Percentiles rank a stretch among this genome's conserved stretches.
Evolutionary conservation across 768 basidiomycete species (phyloP).

Genomic region (Rhizopogon vesiculosus): DNA sequence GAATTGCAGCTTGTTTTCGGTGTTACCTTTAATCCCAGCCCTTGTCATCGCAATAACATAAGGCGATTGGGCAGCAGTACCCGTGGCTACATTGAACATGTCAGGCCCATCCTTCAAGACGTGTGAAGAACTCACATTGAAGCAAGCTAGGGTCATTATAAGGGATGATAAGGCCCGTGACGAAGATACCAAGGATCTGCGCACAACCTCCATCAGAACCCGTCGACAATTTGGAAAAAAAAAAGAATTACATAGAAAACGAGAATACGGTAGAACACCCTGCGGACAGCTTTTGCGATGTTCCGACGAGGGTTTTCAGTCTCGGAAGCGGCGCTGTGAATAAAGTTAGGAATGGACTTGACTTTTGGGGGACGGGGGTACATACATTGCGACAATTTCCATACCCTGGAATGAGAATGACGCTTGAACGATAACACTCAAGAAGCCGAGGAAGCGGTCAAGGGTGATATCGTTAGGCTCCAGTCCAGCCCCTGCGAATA

Average conservation of each 20-base stretch:
- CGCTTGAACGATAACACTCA: slow-evolving; percentile 44
- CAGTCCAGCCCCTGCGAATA: slow-evolving; percentile 24
- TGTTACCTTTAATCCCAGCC: slow-evolving; percentile 58
- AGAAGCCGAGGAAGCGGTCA: slow-evolving; percentile 37
- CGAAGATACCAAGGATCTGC: slow-evolving; percentile 63
- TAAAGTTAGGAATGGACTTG: slow-evolving; percentile 4
- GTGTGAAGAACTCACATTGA: slow-evolving; percentile 21
- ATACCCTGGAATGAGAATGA: slow-evolving; percentile 79
- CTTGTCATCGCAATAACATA: slow-evolving; percentile 76
- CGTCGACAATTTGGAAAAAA: background rate
- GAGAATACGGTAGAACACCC: slow-evolving; percentile 77
- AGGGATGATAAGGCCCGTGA: slow-evolving; percentile 74
- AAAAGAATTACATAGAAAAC: slow-evolving; percentile 61
- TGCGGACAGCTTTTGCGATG: slow-evolving; percentile 69
- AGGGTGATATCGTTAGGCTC: slow-evolving; percentile 26
- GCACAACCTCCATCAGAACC: background rate
- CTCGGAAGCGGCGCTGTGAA: slow-evolving; percentile 64
- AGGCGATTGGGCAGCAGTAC: slow-evolving; percentile 70
- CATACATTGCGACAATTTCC: slow-evolving; percentile 67
- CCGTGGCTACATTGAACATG: slow-evolving; percentile 38
- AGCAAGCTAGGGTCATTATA: slow-evolving; percentile 53
- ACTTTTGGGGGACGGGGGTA: slow-evolving; percentile 17
- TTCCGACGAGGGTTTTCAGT: slow-evolving; percentile 75
- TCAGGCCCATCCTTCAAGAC: background rate
- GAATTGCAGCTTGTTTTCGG: background rate